These are phyloP conservation scores for Protomyces gravidus DNA, from an alignment of 1,139 yeast genomes.

Conservation along the genomic window DNA sequence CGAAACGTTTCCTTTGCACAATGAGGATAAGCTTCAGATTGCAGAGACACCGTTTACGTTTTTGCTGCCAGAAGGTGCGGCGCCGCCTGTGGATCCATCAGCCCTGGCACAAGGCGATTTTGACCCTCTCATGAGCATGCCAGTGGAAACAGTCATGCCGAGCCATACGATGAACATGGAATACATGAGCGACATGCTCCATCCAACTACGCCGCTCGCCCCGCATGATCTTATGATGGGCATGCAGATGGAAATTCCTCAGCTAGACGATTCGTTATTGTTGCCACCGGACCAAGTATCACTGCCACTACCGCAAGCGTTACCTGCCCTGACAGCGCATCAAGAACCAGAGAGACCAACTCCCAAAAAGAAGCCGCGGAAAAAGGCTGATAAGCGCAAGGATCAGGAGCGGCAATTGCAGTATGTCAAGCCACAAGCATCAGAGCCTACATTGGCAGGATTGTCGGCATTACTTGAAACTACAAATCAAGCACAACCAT, in stretches of 20 bases:
- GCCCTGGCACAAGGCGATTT: slow-evolving; percentile 38
- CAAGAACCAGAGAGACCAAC: background rate
- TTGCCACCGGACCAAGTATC: background rate
- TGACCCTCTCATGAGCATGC: background rate
- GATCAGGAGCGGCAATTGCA: background rate
- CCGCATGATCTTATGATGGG: slow-evolving; percentile 24
- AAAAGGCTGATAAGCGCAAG: background rate
- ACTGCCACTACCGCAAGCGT: background rate
- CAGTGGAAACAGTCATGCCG: background rate
- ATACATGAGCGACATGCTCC: background rate
- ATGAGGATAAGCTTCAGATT: slow-evolving; percentile 77
- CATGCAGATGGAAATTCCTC: background rate
- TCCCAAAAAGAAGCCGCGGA: slow-evolving; percentile 1
- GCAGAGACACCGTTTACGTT: slow-evolving; percentile 88
- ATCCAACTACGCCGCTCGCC: slow-evolving; percentile 14
- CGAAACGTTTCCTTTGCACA: slow-evolving; percentile 75
- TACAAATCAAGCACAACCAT: background rate
- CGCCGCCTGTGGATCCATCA: slow-evolving; percentile 8
- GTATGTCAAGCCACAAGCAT: background rate
- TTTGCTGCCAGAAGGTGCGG: slow-evolving; percentile 50
- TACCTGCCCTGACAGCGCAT: background rate
- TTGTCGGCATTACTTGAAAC: background rate
- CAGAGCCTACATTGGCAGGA: background rate
- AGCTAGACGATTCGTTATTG: background rate
- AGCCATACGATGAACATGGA: slow-evolving; percentile 2